Percentiles rank a stretch among this genome's conserved stretches.
phyloP scores from a whole-genome alignment of 1,284 basidiomycete species.

The Trichosporon sp. region DNA sequence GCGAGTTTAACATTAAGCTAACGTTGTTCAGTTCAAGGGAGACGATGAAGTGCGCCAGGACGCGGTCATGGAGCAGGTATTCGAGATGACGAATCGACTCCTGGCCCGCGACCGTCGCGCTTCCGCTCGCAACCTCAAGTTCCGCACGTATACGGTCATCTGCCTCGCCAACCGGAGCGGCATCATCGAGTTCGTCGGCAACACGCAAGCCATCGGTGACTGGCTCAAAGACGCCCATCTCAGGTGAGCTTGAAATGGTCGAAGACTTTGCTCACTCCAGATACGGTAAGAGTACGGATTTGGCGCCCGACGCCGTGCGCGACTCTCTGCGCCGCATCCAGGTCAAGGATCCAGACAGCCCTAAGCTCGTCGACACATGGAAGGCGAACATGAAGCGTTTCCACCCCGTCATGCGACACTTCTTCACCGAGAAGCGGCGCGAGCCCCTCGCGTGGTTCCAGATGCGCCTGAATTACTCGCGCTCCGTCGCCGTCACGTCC shows the following conservation, averaged over 20 bases:
- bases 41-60: constrained; percentile 93
- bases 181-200: constrained; percentile 85
- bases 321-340: constrained; percentile 39
- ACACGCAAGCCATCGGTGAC: constrained; percentile 69
- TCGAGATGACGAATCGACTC: constrained; percentile 82
- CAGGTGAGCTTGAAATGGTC: constrained; percentile 57
- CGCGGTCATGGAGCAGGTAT: constrained; percentile 98
- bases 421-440: constrained; percentile 86
- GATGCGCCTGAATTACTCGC: constrained; percentile 86
- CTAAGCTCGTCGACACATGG: constrained; percentile 61
- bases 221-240: constrained; percentile 69
- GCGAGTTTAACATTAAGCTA: neutral
- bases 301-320: constrained; percentile 36
- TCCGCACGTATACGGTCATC: constrained; percentile 86
- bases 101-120: constrained; percentile 75
- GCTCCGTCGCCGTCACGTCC: constrained; percentile 89
- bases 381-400: constrained; percentile 64
- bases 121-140: constrained; percentile 68
- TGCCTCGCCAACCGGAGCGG: constrained; percentile 81
- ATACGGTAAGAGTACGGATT: constrained; percentile 42
- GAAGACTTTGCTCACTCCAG: constrained; percentile 11
- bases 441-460: constrained; percentile 88
- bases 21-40: constrained; percentile 76
- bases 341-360: constrained; percentile 46
- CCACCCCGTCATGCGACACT: constrained; percentile 88